Evolutionary conservation across 352 stramenopile genomes (phyloP), one percentile per base, ranked within the genome.

Genomic region (Phytophthora niederhauseri): DNA sequence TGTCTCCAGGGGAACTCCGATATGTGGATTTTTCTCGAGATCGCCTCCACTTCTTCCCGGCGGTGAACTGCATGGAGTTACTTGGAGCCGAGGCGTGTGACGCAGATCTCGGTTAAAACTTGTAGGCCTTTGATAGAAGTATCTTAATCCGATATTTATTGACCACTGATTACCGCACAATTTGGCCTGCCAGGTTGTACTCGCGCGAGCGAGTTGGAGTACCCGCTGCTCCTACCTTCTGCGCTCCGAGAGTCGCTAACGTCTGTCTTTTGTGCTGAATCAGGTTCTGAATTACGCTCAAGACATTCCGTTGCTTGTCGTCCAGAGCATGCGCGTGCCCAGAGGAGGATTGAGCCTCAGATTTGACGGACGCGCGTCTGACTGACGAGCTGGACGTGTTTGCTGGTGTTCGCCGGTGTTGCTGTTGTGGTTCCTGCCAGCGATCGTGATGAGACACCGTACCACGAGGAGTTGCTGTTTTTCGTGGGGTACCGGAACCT

Each of bases 241-340:
- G 76, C 4, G 58, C 61, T 36, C 77, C 71, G 15, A 93, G 75
- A 0, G 79, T 85, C 55, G 78, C 78, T 31, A 93, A 64, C 0
- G 81, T 90, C 38, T 91, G 81, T 63, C 85, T 81, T 70, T 93
- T 93, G 76, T 91, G 85, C 50, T 91, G 77, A 50, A 93, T 93
- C 61, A 93, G 80, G 58, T 81, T 93, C 52, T 93, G 83, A 71
- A 93, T 90, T 31, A 90, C 82, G 55, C 64, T 87, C 49, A 91
- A 75, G 59, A 91, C 80, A 30, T 87, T 90, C 31, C 74, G 76
- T 63, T 93, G 82, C 63, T 90, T 91, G 48, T 80, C 69, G 48
- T 88, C 81, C 55, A 90, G 26, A 8, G 36, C 30, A 24, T 41
- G 34, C 34, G 14, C 2, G 6, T 59, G 55, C 7, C 6, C 48